These are phyloP conservation scores for Aspergillus sp. DNA, from an alignment of 2,329 filamentous ascomycete genomes.

Conservation along the genomic window DNA sequence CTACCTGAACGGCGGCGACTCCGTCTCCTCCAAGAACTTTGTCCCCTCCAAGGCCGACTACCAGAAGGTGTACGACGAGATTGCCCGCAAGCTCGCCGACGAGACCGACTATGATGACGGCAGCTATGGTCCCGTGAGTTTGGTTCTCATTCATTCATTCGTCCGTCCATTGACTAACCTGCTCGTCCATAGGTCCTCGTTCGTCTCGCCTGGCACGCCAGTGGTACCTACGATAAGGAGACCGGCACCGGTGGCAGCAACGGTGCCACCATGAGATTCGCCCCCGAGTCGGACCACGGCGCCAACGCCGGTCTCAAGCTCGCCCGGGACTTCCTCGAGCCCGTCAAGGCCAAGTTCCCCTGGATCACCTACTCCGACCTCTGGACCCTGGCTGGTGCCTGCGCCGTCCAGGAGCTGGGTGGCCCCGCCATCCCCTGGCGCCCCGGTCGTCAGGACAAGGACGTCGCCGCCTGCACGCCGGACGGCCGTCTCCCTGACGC, in stretches of 20 bases:
- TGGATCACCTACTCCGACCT: slow-evolving; percentile 97
- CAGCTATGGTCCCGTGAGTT: slow-evolving; percentile 76
- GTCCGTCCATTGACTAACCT: neutral
- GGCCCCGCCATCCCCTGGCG: slow-evolving; percentile 85
- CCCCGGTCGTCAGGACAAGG: slow-evolving; percentile 78
- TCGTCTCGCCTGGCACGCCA: slow-evolving; percentile 90
- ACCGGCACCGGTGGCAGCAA: slow-evolving; percentile 92
- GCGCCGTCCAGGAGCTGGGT: slow-evolving; percentile 91
- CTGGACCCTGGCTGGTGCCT: slow-evolving; percentile 86
- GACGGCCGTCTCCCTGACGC: slow-evolving; percentile 89
- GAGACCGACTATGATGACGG: slow-evolving; percentile 96
- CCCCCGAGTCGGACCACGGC: slow-evolving; percentile 83
- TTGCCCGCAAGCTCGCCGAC: slow-evolving; percentile 77
- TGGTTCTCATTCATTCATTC: neutral
- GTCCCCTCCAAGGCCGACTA: slow-evolving; percentile 81
- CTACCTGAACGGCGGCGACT: slow-evolving; percentile 53
- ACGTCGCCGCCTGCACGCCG: slow-evolving; percentile 82
- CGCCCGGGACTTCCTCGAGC: slow-evolving; percentile 90
- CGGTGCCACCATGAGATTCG: slow-evolving; percentile 94
- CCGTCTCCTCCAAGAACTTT: slow-evolving; percentile 53
- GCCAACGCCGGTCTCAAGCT: slow-evolving; percentile 87
- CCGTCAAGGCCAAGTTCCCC: slow-evolving; percentile 83
- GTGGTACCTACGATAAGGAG: slow-evolving; percentile 85
- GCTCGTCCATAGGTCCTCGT: slow-evolving; percentile 61
- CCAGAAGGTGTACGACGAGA: slow-evolving; percentile 89